Percentiles rank a stretch among this genome's conserved stretches.
Evolutionary conservation across 306 rosid species (phyloP).

Genomic region (Pyrus betulifolia): DNA sequence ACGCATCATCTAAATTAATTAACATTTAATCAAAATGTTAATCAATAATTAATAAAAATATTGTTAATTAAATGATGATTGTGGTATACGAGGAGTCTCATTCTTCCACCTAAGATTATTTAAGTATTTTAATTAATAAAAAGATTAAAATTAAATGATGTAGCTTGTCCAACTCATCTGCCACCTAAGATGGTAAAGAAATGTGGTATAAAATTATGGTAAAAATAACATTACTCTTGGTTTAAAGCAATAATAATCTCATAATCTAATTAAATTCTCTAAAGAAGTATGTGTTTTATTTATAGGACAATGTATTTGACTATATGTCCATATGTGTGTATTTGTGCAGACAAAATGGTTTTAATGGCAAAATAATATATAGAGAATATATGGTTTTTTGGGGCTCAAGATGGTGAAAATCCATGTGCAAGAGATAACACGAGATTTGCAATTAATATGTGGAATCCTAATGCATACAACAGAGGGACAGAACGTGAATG

Average conservation of each 20-base stretch:
- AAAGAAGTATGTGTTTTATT: background rate
- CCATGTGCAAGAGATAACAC: slow-evolving; percentile 3
- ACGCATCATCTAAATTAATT: too few species aligned
- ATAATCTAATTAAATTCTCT: background rate
- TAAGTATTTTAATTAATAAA: too few species aligned
- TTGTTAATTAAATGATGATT: too few species aligned
- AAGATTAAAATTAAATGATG: too few species aligned
- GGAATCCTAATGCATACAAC: slow-evolving; percentile 9
- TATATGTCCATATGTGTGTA: background rate
- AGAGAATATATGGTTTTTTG: background rate
- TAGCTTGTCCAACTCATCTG: too few species aligned
- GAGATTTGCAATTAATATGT: slow-evolving; percentile 41
- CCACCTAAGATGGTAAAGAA: too few species aligned
- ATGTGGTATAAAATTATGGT: too few species aligned
- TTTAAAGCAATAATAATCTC: background rate
- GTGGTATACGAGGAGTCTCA: too few species aligned
- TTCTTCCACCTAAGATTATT: too few species aligned
- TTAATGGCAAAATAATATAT: background rate
- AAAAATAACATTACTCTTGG: too few species aligned
- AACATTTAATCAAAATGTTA: too few species aligned
- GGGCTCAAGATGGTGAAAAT: background rate
- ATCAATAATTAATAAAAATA: too few species aligned
- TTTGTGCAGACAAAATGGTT: background rate
- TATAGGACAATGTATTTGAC: background rate
- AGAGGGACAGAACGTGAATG: slow-evolving; percentile 39